Percentiles rank a stretch among this genome's conserved stretches.
Evolutionary conservation across 2,329 filamentous ascomycete genomes (phyloP).

Genomic region (Curvularia lunata): DNA sequence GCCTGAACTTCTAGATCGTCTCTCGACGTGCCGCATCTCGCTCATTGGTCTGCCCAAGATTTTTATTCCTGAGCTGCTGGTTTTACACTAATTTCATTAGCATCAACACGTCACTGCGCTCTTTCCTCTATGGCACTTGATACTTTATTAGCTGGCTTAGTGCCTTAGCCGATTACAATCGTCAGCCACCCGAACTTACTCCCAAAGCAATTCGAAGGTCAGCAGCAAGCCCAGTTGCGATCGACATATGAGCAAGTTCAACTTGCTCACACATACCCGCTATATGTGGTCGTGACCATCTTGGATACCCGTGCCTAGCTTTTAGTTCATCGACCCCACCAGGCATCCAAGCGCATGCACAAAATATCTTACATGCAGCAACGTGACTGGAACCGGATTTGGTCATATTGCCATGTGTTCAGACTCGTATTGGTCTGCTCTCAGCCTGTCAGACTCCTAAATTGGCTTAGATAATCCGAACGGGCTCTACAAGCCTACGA

Average conservation of each 20-base stretch:
- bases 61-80: conserved; percentile 3
- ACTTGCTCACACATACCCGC: conserved; percentile 7
- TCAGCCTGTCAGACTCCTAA: conserved; percentile 12
- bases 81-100: background rate
- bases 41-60: conserved; percentile 7
- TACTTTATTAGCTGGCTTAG: background rate
- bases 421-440: background rate
- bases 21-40: background rate
- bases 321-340: conserved; percentile 1
- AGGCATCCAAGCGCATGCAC: conserved; percentile 7
- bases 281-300: conserved; percentile 1
- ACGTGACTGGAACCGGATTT: conserved; percentile 4
- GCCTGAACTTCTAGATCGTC: conserved; percentile 9
- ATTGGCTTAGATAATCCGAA: background rate
- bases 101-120: background rate
- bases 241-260: background rate
- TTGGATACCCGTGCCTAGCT: conserved; percentile 4
- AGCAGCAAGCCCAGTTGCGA: conserved; percentile 1
- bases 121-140: background rate
- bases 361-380: conserved; percentile 14
- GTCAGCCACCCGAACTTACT: background rate
- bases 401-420: background rate
- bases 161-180: background rate
- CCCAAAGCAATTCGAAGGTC: background rate
- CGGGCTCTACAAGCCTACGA: background rate